Evolutionary conservation across 148 eudicot species (phyloP).

Genomic region (Rhododendron simsii): DNA sequence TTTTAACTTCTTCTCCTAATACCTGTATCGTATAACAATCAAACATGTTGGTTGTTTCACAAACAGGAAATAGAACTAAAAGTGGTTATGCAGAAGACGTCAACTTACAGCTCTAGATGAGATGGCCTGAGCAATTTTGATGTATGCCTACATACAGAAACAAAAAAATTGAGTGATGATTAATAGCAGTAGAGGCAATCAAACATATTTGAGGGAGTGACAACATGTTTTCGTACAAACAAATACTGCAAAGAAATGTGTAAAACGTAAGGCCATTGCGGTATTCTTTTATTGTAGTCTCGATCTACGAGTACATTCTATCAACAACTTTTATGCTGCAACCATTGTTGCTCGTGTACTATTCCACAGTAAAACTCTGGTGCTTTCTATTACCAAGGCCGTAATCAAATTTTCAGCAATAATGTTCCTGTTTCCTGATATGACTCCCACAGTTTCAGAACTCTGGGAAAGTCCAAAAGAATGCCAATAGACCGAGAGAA

Average conservation of each 20-base stretch:
- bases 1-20: neutral
- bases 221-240: neutral
- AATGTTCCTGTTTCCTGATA: neutral
- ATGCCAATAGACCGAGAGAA: neutral
- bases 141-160: conserved; percentile 66
- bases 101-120: conserved; percentile 93
- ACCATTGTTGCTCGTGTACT: neutral
- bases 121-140: conserved; percentile 96
- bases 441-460: neutral
- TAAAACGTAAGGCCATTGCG: neutral
- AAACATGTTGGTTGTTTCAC: neutral
- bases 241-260: neutral
- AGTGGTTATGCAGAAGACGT: neutral
- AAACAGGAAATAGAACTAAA: neutral
- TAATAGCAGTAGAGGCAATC: neutral
- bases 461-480: neutral
- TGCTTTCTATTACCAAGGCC: neutral
- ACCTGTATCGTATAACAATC: neutral
- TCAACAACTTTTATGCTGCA: neutral
- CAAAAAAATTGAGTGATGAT: neutral
- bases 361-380: neutral
- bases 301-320: neutral
- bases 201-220: neutral
- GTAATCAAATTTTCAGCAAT: neutral
- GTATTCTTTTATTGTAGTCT: neutral